Base-by-base conservation (phyloP, 345 rosid genomes). In the Camelina laxa region DNA sequence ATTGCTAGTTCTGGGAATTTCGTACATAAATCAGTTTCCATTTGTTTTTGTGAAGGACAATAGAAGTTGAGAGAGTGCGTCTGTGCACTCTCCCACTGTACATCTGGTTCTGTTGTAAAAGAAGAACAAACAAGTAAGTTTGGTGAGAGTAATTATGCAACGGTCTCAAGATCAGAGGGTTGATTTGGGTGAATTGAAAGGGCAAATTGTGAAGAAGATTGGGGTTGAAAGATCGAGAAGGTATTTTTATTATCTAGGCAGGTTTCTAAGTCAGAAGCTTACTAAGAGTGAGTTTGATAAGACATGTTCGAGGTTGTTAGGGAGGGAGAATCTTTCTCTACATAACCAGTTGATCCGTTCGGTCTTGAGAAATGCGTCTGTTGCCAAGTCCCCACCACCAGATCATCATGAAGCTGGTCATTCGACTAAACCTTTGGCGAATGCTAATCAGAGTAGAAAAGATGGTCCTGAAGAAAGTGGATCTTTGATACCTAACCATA, bases 321-420 rank as follows among this genome's bases (percentile, higher is more conserved):
- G 99, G 69, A 91, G 87, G 81, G 99, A 96, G 80, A 91, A 91
- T 87, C 84, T 96, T n/a, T 85, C 89, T 0, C 83, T 96, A 74
- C 99, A 96, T 81, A 96, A 96, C 80, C 91, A 85, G 77, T 80
- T 96, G 76, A 84, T 96, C 48, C 81, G 85, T 16, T 82, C 95
- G 11, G 84, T 96, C 64, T 81, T 96, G 87, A 92, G 82, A 69
- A 96, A 96, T 82, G 94, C 93, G 8, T 79, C 85, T 75, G 91
- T 83, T 30, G 85, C 90, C 12, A 86, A 91, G 78, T 79, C 80
- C 5, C 87, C 88, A 0, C 96, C 97, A 0, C 78, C 89, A 7
- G 59, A 66, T 79, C 80, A 79, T 4, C 80, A 79, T 3, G 92
- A 92, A 69, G 86, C 73, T 5, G 85, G 82, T 50, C 87, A 84